These are phyloP conservation scores for Fragilaria crotonensis DNA, from an alignment of 108 stramenopile species.

Conservation along the genomic window DNA sequence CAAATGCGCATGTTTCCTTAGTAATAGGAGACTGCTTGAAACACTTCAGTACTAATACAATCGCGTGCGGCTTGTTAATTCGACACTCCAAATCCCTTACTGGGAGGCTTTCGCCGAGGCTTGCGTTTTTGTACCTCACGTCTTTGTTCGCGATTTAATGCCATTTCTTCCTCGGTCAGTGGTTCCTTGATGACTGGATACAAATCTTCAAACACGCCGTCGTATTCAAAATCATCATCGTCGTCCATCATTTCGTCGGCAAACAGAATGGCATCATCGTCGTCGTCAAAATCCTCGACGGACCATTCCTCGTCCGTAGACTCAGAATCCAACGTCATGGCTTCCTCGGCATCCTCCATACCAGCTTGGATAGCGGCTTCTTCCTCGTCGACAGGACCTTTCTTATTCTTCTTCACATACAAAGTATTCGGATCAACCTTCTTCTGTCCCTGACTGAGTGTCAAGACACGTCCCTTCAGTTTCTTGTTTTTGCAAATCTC, in stretches of 20 bases:
- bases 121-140: slow-evolving; percentile 60
- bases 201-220: slow-evolving; percentile 60
- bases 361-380: slow-evolving; percentile 56
- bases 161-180: slow-evolving; percentile 24
- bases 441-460: slow-evolving; percentile 63
- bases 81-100: slow-evolving; percentile 75
- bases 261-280: slow-evolving; percentile 34
- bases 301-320: slow-evolving; percentile 14
- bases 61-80: slow-evolving; percentile 9
- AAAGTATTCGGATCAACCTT: slow-evolving; percentile 38
- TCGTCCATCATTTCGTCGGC: slow-evolving; percentile 40
- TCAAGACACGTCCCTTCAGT: slow-evolving; percentile 41
- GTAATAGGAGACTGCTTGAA: too few relatives aligned
- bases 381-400: slow-evolving; percentile 49
- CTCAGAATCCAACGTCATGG: background rate
- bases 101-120: slow-evolving; percentile 55
- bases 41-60: too few relatives aligned
- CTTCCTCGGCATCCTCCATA: slow-evolving; percentile 48
- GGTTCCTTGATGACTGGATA: slow-evolving; percentile 37
- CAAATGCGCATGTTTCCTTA: too few relatives aligned
- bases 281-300: slow-evolving; percentile 27
- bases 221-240: slow-evolving; percentile 45
- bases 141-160: slow-evolving; percentile 72
- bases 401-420: slow-evolving; percentile 40
- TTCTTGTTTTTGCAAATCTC: slow-evolving; percentile 44